phyloP scores from a whole-genome alignment of 768 basidiomycete genomes.

The Suillus paluster region DNA sequence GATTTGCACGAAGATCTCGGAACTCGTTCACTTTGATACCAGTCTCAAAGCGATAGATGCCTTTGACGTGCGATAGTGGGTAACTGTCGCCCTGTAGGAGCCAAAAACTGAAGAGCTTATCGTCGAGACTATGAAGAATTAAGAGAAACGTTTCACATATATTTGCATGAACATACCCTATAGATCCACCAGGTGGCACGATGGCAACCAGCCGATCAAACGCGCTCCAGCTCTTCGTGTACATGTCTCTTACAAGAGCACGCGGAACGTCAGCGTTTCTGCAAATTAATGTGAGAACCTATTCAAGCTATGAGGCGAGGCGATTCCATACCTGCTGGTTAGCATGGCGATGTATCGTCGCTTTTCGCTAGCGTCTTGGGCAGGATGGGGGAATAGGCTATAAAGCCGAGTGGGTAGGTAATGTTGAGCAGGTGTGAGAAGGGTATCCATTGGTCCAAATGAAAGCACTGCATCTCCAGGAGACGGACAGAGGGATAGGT shows the following conservation, averaged over 20 bases:
- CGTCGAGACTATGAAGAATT: constrained; percentile 65
- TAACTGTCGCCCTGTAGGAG: constrained; percentile 78
- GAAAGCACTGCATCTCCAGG: constrained; percentile 76
- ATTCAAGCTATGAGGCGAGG: background rate
- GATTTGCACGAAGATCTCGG: constrained; percentile 87
- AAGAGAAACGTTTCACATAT: constrained; percentile 3
- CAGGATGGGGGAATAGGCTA: constrained; percentile 79
- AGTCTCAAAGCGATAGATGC: constrained; percentile 86
- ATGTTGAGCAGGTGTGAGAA: constrained; percentile 76
- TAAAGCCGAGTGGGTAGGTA: constrained; percentile 78
- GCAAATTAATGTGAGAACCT: constrained; percentile 12
- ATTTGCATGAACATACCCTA: constrained; percentile 59
- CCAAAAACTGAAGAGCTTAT: constrained; percentile 92
- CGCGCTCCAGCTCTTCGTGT: constrained; percentile 92
- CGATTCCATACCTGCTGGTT: constrained; percentile 57
- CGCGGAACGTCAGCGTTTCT: constrained; percentile 88
- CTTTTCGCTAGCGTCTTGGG: constrained; percentile 75
- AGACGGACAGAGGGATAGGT: constrained; percentile 77
- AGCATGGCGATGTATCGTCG: constrained; percentile 75
- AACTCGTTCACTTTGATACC: constrained; percentile 89
- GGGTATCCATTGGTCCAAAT: constrained; percentile 80
- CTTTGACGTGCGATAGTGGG: constrained; percentile 80
- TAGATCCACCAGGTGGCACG: constrained; percentile 89
- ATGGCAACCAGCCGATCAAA: constrained; percentile 88
- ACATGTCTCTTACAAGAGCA: constrained; percentile 86